Evolutionary conservation across 495 filamentous ascomycete species (phyloP).

Genomic region (Amniculicola lignicola): DNA sequence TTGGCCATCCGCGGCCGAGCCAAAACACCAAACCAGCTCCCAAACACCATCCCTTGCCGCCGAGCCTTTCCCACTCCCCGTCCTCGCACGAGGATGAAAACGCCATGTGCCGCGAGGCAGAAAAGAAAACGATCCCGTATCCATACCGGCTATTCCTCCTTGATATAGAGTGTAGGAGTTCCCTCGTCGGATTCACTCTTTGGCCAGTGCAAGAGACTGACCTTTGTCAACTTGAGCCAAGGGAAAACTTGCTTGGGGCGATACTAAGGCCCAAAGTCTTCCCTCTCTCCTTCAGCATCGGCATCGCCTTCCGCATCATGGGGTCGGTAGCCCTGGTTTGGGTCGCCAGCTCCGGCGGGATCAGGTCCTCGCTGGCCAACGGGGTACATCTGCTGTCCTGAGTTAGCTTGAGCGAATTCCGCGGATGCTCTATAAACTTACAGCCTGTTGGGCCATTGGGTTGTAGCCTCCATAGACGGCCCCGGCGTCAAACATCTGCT

Average conservation of each 20-base stretch:
- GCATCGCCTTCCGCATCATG: constrained; percentile 51
- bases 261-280: constrained; percentile 35
- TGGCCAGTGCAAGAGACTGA: too few relatives aligned
- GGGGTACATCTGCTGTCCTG: constrained; percentile 53
- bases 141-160: too few relatives aligned
- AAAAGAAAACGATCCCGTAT: too few relatives aligned
- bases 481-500: constrained; percentile 72
- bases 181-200: too few relatives aligned
- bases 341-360: constrained; percentile 45
- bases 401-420: constrained; percentile 17
- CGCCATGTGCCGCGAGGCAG: too few relatives aligned
- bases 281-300: constrained; percentile 59
- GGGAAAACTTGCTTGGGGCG: too few relatives aligned
- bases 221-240: too few relatives aligned
- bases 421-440: constrained; percentile 44
- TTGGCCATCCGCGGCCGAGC: constrained; percentile 28
- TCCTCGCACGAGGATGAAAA: too few relatives aligned
- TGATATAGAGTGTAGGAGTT: too few relatives aligned
- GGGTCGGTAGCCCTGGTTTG: constrained; percentile 33
- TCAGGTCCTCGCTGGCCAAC: constrained; percentile 52
- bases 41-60: constrained; percentile 7
- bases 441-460: constrained; percentile 79
- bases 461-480: constrained; percentile 77
- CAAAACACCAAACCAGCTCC: constrained; percentile 8
- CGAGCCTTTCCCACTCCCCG: neutral